Percentiles rank a stretch among this genome's conserved stretches.
These are phyloP conservation scores for Candida dubliniensis DNA, from an alignment of 1,139 yeast species.

Conservation along the genomic window DNA sequence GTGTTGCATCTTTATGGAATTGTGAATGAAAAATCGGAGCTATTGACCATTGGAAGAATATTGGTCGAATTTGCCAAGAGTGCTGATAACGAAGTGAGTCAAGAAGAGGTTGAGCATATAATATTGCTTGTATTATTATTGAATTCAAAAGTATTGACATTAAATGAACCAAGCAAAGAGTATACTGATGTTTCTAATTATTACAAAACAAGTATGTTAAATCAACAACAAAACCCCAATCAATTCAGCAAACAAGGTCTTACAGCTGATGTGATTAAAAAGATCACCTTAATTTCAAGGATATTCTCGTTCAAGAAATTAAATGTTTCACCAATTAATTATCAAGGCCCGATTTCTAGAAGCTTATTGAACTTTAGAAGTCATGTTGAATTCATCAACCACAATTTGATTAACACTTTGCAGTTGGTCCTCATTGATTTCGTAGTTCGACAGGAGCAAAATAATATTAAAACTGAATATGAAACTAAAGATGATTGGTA, in stretches of 20 bases:
- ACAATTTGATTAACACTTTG: constrained; percentile 52
- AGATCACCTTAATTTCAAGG: constrained; percentile 55
- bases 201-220: constrained; percentile 24
- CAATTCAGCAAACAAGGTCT: constrained; percentile 21
- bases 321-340: constrained; percentile 55
- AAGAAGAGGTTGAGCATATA: constrained; percentile 31
- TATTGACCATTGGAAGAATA: constrained; percentile 59
- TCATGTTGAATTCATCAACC: constrained; percentile 54
- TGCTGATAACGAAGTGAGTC: neutral
- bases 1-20: constrained; percentile 57
- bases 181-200: constrained; percentile 36
- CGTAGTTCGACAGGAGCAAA: constrained; percentile 56
- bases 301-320: constrained; percentile 57
- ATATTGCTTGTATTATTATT: constrained; percentile 49
- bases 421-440: constrained; percentile 54
- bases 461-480: constrained; percentile 34
- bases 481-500: constrained; percentile 57
- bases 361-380: constrained; percentile 66
- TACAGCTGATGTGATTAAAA: constrained; percentile 28
- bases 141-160: constrained; percentile 28
- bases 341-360: constrained; percentile 71
- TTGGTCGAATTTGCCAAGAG: constrained; percentile 35
- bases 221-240: neutral
- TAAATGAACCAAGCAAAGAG: constrained; percentile 32
- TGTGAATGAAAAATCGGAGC: constrained; percentile 43